A percentile compares a stretch with the other conserved stretches of the same genome.
Conservation (phyloP, 2,329 filamentous ascomycete genomes). For the Ambrosiella beaveri region DNA sequence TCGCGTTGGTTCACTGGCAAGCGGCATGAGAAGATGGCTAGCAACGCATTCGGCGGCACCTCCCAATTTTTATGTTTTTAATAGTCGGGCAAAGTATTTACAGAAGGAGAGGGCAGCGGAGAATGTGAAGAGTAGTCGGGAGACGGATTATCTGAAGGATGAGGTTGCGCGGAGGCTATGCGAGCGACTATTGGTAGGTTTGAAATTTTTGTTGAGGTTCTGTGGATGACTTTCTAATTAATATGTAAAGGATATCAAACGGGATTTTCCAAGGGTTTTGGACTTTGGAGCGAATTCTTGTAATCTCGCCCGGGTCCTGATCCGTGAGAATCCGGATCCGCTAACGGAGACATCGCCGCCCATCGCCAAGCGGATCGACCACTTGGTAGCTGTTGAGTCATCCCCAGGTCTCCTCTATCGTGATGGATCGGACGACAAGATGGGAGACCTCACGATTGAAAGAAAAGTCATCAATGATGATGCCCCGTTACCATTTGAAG, state of each 20-base stretch:
- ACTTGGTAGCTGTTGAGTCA: slow-evolving; percentile 67
- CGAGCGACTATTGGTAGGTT: slow-evolving; percentile 59
- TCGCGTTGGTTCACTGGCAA: too few relatives aligned
- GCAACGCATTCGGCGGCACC: slow-evolving; percentile 11
- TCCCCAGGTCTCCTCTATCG: slow-evolving; percentile 64
- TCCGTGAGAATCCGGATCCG: slow-evolving; percentile 48
- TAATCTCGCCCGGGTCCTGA: slow-evolving; percentile 74
- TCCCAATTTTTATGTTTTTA: slow-evolving; percentile 67
- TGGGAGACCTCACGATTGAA: slow-evolving; percentile 52
- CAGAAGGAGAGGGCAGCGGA: slow-evolving; percentile 76
- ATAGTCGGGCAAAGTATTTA: slow-evolving; percentile 67
- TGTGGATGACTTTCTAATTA: background rate
- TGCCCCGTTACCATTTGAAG: slow-evolving; percentile 62
- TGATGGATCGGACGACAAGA: slow-evolving; percentile 59
- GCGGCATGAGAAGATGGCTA: background rate
- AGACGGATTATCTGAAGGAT: slow-evolving; percentile 84
- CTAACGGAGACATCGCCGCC: slow-evolving; percentile 43
- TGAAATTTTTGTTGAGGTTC: background rate
- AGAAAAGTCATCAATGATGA: slow-evolving; percentile 59
- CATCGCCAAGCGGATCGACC: slow-evolving; percentile 51
- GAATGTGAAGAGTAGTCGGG: slow-evolving; percentile 52
- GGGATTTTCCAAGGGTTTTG: slow-evolving; percentile 65
- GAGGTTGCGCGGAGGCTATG: slow-evolving; percentile 73
- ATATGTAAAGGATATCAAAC: slow-evolving; percentile 65
- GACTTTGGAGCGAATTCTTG: slow-evolving; percentile 93